A percentile compares a stretch with the other conserved stretches of the same genome.
Evolutionary conservation across 2,329 filamentous ascomycete genomes (phyloP).

Genomic region (Aspergillus latus): DNA sequence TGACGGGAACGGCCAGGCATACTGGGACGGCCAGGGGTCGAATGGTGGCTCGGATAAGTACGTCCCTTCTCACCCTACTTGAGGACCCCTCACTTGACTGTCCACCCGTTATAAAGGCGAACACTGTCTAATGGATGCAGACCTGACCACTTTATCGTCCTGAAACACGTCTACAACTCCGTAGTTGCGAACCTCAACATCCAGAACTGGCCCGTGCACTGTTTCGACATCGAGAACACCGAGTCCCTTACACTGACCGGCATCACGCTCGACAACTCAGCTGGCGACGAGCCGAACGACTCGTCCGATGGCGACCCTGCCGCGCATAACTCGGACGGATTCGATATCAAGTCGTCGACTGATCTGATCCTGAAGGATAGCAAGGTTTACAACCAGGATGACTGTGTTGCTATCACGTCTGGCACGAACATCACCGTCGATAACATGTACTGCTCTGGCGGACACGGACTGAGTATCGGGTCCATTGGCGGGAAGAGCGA

Average conservation of each 20-base stretch:
- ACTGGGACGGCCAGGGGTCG: slow-evolving; percentile 49
- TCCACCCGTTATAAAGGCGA: too few species aligned
- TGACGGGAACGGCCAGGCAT: slow-evolving; percentile 43
- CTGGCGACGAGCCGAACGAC: slow-evolving; percentile 37
- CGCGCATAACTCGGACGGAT: slow-evolving; percentile 52
- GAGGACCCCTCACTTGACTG: too few species aligned
- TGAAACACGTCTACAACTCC: slow-evolving; percentile 43
- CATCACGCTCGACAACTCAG: slow-evolving; percentile 42
- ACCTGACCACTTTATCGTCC: slow-evolving; percentile 44
- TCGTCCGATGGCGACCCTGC: slow-evolving; percentile 35
- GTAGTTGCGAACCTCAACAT: slow-evolving; percentile 41
- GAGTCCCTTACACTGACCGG: slow-evolving; percentile 37
- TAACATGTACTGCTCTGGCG: slow-evolving; percentile 39
- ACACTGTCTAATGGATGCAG: slow-evolving; percentile 4
- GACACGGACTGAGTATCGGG: slow-evolving; percentile 36
- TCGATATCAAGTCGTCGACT: slow-evolving; percentile 49
- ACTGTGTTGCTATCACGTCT: slow-evolving; percentile 37
- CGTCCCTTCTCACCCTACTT: not conserved
- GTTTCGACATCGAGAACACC: slow-evolving; percentile 39
- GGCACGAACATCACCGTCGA: slow-evolving; percentile 29
- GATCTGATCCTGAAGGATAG: slow-evolving; percentile 47
- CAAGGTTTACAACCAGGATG: slow-evolving; percentile 46
- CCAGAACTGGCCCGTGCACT: slow-evolving; percentile 44
- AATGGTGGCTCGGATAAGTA: slow-evolving; percentile 43
- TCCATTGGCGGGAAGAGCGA: slow-evolving; percentile 49